Evolutionary conservation across 768 basidiomycete genomes (phyloP).

Genomic region (Flagelloscypha sp.): DNA sequence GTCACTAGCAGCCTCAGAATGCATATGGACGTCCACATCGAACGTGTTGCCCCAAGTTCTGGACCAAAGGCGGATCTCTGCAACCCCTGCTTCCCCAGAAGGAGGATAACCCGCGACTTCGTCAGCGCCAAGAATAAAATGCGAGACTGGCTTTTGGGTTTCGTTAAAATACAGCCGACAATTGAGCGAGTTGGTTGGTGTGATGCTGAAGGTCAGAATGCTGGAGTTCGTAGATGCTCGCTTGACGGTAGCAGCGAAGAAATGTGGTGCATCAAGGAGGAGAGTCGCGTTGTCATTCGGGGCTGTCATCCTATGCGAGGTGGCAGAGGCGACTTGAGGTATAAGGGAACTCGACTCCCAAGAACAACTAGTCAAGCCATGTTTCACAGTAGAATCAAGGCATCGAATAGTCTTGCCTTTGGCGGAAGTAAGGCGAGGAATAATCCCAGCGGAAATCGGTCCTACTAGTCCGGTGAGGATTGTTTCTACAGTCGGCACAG

Average conservation of each 20-base stretch:
- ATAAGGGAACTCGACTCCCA: constrained; percentile 33
- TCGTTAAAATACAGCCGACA: constrained; percentile 55
- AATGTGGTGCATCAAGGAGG: no score
- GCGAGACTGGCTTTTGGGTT: no score
- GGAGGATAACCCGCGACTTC: no score
- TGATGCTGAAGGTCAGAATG: no score
- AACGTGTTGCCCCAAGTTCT: constrained; percentile 49
- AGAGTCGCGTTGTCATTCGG: no score
- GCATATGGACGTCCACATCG: constrained; percentile 46
- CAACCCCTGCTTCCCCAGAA: constrained; percentile 20
- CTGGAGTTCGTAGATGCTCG: no score
- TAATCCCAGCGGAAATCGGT: no score
- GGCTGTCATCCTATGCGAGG: no score
- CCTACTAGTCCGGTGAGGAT: no score
- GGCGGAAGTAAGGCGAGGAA: constrained; percentile 47
- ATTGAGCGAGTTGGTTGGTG: constrained; percentile 56
- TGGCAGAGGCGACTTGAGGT: constrained; percentile 39
- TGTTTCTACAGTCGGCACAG: no score
- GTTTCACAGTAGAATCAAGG: constrained; percentile 13
- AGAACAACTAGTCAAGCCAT: constrained; percentile 36
- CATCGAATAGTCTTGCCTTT: constrained; percentile 27
- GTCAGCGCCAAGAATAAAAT: no score
- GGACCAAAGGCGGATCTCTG: constrained; percentile 48
- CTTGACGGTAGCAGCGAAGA: no score
- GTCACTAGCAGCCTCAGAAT: constrained; percentile 13